phyloP scores from a whole-genome alignment of 352 stramenopile genomes.

The Phytophthora colocasiae region DNA sequence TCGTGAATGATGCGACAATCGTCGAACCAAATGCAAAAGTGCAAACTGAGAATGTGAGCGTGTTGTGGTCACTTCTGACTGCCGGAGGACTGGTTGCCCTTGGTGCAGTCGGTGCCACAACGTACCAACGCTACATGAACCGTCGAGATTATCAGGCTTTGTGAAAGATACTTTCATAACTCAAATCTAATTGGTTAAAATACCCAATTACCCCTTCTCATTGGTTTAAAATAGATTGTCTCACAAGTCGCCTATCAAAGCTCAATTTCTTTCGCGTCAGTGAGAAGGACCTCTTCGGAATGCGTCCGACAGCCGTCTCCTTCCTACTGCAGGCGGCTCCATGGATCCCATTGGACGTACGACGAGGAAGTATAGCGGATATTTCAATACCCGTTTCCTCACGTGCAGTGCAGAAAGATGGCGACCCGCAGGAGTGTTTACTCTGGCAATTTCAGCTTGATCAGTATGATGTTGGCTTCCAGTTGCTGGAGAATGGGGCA shows the following conservation, averaged over 20 bases:
- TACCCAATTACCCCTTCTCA: constrained; percentile 17
- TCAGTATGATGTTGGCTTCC: constrained; percentile 70
- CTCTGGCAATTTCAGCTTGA: constrained; percentile 74
- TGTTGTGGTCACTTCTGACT: constrained; percentile 48
- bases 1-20: constrained; percentile 36
- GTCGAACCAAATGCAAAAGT: constrained; percentile 17
- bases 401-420: constrained; percentile 6
- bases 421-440: constrained; percentile 44
- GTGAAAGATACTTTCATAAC: constrained; percentile 19
- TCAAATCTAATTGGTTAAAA: constrained; percentile 17
- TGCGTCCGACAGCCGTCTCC: constrained; percentile 35
- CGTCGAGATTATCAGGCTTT: constrained; percentile 54
- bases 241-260: constrained; percentile 22
- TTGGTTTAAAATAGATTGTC: constrained; percentile 40
- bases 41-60: constrained; percentile 3
- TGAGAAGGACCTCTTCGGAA: not conserved
- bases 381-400: constrained; percentile 44
- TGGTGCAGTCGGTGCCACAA: constrained; percentile 43
- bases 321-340: constrained; percentile 66
- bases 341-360: constrained; percentile 56
- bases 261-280: constrained; percentile 27
- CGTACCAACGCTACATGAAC: constrained; percentile 54
- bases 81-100: constrained; percentile 46
- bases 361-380: constrained; percentile 59
- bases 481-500: constrained; percentile 55